These are phyloP conservation scores for Wickerhamomyces hampshirensis DNA, from an alignment of 805 yeast genomes.

Conservation along the genomic window DNA sequence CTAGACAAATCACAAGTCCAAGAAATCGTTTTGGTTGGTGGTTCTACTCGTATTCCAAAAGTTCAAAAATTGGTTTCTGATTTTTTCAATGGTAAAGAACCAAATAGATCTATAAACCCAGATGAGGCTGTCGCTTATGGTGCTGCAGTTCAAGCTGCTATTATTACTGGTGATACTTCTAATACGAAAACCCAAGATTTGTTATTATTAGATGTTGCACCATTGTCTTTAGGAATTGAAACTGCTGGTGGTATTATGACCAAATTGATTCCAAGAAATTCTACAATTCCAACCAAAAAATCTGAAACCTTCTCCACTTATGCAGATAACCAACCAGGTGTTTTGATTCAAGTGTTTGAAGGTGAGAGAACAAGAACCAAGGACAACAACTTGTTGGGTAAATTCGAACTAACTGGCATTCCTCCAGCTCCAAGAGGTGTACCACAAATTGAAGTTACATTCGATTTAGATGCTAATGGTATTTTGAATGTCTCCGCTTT, in stretches of 20 bases:
- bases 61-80: conserved; percentile 95
- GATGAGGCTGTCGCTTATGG: conserved; percentile 99
- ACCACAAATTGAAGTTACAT: conserved; percentile 96
- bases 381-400: conserved; percentile 96
- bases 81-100: conserved; percentile 98
- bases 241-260: conserved; percentile 99
- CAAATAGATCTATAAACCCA: conserved; percentile 96
- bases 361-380: conserved; percentile 97
- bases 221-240: conserved; percentile 97
- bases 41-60: conserved; percentile 99
- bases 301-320: conserved; percentile 97
- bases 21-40: conserved; percentile 97
- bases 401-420: conserved; percentile 93
- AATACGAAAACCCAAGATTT: conserved; percentile 92
- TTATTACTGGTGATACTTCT: conserved; percentile 94
- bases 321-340: conserved; percentile 99
- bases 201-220: conserved; percentile 96
- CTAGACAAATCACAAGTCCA: conserved; percentile 87
- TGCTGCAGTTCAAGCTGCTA: conserved; percentile 99
- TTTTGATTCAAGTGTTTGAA: conserved; percentile 94
- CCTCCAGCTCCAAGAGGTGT: conserved; percentile 99
- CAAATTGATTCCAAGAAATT: conserved; percentile 97
- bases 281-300: conserved; percentile 98
- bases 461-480: conserved; percentile 96
- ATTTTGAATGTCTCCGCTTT: conserved; percentile 94